phyloP scores from a whole-genome alignment of 1,139 yeast genomes.

The Yamadazyma diddensiae region DNA sequence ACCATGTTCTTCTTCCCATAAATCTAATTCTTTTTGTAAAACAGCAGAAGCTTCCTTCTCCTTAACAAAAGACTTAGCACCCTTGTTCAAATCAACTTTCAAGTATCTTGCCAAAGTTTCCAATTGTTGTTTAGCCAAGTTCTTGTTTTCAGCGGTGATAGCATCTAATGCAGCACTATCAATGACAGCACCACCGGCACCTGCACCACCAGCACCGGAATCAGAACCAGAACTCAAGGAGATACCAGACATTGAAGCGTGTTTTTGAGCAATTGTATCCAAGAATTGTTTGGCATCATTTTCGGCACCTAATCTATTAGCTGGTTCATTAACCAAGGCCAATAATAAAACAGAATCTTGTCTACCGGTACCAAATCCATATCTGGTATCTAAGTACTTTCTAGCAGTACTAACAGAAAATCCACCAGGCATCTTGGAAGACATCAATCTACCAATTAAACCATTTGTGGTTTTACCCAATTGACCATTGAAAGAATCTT shows the following conservation, averaged over 20 bases:
- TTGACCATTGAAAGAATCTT: conserved; percentile 81
- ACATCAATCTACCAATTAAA: conserved; percentile 83
- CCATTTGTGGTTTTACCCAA: conserved; percentile 93
- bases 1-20: conserved; percentile 93
- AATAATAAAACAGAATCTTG: conserved; percentile 84
- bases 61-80: conserved; percentile 80
- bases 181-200: conserved; percentile 79
- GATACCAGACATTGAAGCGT: conserved; percentile 80
- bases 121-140: conserved; percentile 90
- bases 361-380: conserved; percentile 91
- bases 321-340: conserved; percentile 88
- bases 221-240: conserved; percentile 67
- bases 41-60: conserved; percentile 85
- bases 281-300: conserved; percentile 87
- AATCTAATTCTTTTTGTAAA: conserved; percentile 85
- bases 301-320: conserved; percentile 81
- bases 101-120: conserved; percentile 94
- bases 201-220: conserved; percentile 43
- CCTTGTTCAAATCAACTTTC: conserved; percentile 86
- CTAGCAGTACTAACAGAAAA: conserved; percentile 89
- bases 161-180: conserved; percentile 97
- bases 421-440: conserved; percentile 99
- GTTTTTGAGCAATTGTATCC: conserved; percentile 78
- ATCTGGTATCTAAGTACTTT: conserved; percentile 84
- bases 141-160: conserved; percentile 83